A percentile compares a stretch with the other conserved stretches of the same genome.
phyloP scores from a whole-genome alignment of 2,329 filamentous ascomycete species.

The Pseudocercospora vitis region DNA sequence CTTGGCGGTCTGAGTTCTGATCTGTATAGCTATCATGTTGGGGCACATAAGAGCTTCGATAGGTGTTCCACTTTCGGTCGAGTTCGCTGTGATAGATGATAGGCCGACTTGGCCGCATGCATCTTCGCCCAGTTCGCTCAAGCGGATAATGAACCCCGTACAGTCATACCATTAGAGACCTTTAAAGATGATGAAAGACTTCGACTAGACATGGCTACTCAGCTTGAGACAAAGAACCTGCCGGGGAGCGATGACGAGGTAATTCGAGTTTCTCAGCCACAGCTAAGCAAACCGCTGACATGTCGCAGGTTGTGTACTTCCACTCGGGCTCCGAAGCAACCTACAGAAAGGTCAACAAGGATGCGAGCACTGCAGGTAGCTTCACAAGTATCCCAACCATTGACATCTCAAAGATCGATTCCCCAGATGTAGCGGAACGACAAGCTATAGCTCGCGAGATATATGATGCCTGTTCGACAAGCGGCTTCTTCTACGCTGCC shows the following conservation, averaged over 20 bases:
- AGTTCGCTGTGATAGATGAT: background rate
- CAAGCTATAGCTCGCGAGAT: conserved; percentile 31
- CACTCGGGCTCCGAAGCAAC: conserved; percentile 15
- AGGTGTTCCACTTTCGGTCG: background rate
- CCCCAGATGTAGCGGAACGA: background rate
- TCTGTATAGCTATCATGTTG: background rate
- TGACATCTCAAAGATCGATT: conserved; percentile 19
- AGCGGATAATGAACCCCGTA: no score
- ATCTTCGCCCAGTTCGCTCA: background rate
- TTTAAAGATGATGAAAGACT: background rate
- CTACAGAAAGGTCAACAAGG: conserved; percentile 14
- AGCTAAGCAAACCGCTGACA: background rate
- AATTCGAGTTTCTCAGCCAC: background rate
- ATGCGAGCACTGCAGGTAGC: conserved; percentile 4
- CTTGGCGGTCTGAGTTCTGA: background rate
- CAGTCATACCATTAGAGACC: no score
- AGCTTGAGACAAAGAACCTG: background rate
- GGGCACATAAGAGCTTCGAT: background rate
- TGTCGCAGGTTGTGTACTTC: conserved; percentile 16
- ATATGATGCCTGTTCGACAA: conserved; percentile 36
- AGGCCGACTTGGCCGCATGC: conserved; percentile 5
- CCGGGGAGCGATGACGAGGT: conserved; percentile 4
- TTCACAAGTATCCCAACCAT: conserved; percentile 24
- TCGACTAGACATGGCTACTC: background rate
- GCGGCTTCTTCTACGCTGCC: conserved; percentile 17